Evolutionary conservation across 371 early-diverging fungal species (phyloP).

Genomic region (Mortierella sp.): DNA sequence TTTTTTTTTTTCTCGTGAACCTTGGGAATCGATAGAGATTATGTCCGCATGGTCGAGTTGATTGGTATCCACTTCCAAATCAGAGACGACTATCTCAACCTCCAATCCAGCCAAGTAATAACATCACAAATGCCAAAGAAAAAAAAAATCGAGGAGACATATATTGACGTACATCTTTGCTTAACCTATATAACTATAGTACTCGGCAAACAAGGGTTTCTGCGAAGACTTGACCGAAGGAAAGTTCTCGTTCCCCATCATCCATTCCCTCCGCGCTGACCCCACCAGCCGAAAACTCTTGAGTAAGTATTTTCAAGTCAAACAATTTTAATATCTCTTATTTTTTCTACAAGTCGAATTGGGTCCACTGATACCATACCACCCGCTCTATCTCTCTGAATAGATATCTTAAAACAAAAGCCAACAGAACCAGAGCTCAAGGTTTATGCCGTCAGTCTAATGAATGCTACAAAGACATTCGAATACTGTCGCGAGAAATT

Average conservation of each 20-base stretch:
- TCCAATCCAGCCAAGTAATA: conserved; percentile 82
- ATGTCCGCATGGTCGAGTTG: conserved; percentile 83
- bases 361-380: neutral
- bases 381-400: neutral
- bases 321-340: neutral
- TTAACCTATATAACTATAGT: conserved; percentile 59
- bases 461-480: conserved; percentile 84
- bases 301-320: conserved; percentile 55
- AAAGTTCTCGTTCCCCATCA: conserved; percentile 96
- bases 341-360: neutral
- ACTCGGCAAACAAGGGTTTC: conserved; percentile 93
- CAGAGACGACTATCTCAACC: conserved; percentile 96
- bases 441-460: conserved; percentile 83
- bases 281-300: conserved; percentile 74
- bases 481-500: conserved; percentile 79
- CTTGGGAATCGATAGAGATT: conserved; percentile 62
- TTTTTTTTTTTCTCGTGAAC: too few relatives aligned
- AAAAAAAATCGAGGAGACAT: too few relatives aligned
- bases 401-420: conserved; percentile 89
- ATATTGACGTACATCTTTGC: too few relatives aligned
- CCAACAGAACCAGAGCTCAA: conserved; percentile 88
- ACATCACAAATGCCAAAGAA: neutral
- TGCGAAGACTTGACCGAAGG: conserved; percentile 98
- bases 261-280: conserved; percentile 84
- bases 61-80: conserved; percentile 96